A percentile compares a stretch with the other conserved stretches of the same genome.
phyloP scores from a whole-genome alignment of 106 monocot genomes.

The Acanthochlamys bracteata region DNA sequence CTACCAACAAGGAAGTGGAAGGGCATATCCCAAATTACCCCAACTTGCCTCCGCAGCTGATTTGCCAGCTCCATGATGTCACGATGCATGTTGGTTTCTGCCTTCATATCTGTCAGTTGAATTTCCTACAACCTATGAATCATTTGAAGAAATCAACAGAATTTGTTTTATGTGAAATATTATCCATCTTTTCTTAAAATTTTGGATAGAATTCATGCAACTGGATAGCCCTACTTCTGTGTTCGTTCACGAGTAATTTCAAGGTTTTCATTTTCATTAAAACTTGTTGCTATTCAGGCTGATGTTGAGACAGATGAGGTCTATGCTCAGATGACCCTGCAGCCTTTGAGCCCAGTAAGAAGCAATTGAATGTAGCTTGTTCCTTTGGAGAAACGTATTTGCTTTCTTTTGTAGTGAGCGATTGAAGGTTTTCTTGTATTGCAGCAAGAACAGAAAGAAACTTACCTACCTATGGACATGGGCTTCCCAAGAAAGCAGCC shows the following conservation, averaged over 20 bases:
- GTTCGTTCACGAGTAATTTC: too few species aligned
- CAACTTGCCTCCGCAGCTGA: slow-evolving; percentile 75
- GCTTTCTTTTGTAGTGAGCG: not conserved
- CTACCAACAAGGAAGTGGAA: slow-evolving; percentile 90
- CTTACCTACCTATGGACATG: slow-evolving; percentile 78
- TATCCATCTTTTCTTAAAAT: too few species aligned
- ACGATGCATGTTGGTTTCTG: slow-evolving; percentile 78
- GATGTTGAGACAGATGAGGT: slow-evolving; percentile 92
- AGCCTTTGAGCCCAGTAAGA: slow-evolving; percentile 61
- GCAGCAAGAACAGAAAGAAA: slow-evolving; percentile 91
- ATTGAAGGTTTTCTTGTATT: slow-evolving; percentile 1
- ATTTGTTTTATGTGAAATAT: too few species aligned
- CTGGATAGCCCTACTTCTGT: not conserved
- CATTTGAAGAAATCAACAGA: too few species aligned
- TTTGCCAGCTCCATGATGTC: slow-evolving; percentile 88
- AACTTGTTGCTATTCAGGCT: slow-evolving; percentile 46
- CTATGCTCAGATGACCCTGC: slow-evolving; percentile 93
- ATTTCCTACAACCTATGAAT: not conserved
- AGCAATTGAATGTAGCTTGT: not conserved
- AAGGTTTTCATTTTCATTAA: too few species aligned
- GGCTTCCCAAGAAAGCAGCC: slow-evolving; percentile 90
- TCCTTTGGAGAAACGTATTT: not conserved
- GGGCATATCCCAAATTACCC: slow-evolving; percentile 95
- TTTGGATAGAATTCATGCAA: not conserved
- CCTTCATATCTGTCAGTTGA: not conserved